Evolutionary conservation across 202 grass and related monocot genomes (phyloP), one percentile per base, ranked within the genome.

Genomic region (Zoysia matrella): DNA sequence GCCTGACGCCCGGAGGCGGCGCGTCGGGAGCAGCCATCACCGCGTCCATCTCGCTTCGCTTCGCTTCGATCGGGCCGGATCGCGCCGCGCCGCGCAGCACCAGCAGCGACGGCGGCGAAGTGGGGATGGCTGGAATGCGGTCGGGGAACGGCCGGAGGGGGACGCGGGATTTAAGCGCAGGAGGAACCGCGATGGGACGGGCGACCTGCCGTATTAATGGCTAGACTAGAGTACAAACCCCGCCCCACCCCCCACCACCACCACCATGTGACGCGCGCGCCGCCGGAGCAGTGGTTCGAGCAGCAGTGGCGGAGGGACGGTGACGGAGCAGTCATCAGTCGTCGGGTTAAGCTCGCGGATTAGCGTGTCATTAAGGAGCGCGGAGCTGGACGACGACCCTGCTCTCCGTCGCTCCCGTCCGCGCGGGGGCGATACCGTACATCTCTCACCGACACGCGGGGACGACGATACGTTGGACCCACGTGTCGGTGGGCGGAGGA

Each of bases 171-270:
- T 91, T 79, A 92, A 86, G 78, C 86, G 15, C 4, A 36, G 43
- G 57, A 11, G 69, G 7, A 15, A 69, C 48, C 63, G 69, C 57
- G 87, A 85, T 81, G 68, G 73, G 83, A 89, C 64, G 88, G 78
- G 78, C 73, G 68, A 89, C 61, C 88, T 50, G 88, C 79, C 83
- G 42, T 55, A 86, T 86, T 86, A 86, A 82, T 86, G 79, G 87
- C 22, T 22, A 22, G 22, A 22, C 22, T 22, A 22, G 22, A 22
- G 78, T 82, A 81, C 77, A 57, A 57, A 49, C 41, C 54, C 75
- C 77, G 22, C 41, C 54, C 75, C 77, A 45, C 76, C 18, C 47
- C 60, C 22, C 10, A 43, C 43, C 16, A 36, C 14, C 54, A 58
- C 55, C 58, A 61, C 82, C 67, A 85, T 62, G 87, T 77, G 87